A percentile compares a stretch with the other conserved stretches of the same genome.
Conservation (phyloP, 305 asterid genomes). For the Caryopteris hybrid region DNA sequence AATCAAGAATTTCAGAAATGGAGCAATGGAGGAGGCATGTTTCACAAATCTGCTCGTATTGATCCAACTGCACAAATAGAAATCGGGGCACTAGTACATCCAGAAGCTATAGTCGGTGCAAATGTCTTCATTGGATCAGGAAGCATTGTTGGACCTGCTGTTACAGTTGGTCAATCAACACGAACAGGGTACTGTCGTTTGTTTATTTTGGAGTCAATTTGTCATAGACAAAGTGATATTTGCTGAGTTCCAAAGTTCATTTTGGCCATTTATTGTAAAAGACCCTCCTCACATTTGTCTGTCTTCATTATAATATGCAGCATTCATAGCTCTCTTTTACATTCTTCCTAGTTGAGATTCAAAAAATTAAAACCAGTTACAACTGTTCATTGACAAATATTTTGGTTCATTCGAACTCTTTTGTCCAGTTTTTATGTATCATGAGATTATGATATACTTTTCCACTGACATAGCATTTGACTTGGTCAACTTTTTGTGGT, state of each 20-base stretch:
- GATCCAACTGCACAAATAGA: constrained; percentile 74
- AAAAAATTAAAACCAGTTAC: neutral
- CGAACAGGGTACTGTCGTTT: constrained; percentile 58
- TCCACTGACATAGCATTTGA: constrained; percentile 1
- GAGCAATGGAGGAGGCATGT: constrained; percentile 77
- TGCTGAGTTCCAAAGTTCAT: too few species aligned
- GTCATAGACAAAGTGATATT: neutral
- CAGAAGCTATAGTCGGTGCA: constrained; percentile 57
- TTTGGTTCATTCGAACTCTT: neutral
- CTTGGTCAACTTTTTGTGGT: neutral
- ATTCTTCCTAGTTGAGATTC: neutral
- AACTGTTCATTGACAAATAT: neutral
- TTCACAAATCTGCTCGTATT: constrained; percentile 62
- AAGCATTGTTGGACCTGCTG: constrained; percentile 70
- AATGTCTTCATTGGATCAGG: constrained; percentile 72
- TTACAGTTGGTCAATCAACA: constrained; percentile 70
- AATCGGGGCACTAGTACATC: constrained; percentile 66
- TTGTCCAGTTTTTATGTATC: neutral
- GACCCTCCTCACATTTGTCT: neutral
- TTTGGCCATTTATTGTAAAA: too few species aligned
- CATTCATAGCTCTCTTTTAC: neutral
- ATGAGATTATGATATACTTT: constrained; percentile 3
- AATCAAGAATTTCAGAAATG: constrained; percentile 53
- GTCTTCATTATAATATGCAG: neutral
- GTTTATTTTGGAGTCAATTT: neutral